These are phyloP conservation scores for Globisporangium okanoganense DNA, from an alignment of 352 stramenopile species.

Conservation along the genomic window DNA sequence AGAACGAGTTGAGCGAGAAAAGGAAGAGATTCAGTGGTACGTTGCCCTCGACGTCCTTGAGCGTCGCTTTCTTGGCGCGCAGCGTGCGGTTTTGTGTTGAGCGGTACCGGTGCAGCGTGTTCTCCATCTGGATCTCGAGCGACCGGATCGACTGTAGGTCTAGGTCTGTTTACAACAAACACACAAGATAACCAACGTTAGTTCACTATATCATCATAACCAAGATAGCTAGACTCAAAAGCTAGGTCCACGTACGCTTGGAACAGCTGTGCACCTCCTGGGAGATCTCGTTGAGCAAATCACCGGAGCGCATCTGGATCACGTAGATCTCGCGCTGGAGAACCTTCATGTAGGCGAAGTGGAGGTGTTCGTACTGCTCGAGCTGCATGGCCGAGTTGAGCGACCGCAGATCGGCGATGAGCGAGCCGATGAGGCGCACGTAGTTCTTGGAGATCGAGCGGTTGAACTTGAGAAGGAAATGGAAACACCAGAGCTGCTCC, in stretches of 20 bases:
- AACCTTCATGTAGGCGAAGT: conserved; percentile 74
- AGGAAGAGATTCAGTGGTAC: conserved; percentile 78
- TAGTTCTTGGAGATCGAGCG: conserved; percentile 67
- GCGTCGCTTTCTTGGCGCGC: conserved; percentile 41
- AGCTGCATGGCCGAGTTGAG: conserved; percentile 81
- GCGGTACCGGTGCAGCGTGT: conserved; percentile 56
- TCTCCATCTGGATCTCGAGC: conserved; percentile 69
- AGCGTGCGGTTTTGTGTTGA: conserved; percentile 53
- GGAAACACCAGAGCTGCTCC: conserved; percentile 75
- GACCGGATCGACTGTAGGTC: conserved; percentile 38
- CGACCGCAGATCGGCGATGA: conserved; percentile 60
- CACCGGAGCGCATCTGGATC: conserved; percentile 61
- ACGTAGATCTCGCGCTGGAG: conserved; percentile 81
- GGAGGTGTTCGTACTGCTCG: conserved; percentile 67
- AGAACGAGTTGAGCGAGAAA: conserved; percentile 84
- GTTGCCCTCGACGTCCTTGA: conserved; percentile 78
- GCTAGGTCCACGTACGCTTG: conserved; percentile 27
- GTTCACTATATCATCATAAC: neutral
- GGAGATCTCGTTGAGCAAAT: conserved; percentile 71
- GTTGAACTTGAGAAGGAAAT: conserved; percentile 67
- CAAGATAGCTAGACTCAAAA: neutral
- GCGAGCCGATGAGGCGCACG: conserved; percentile 52
- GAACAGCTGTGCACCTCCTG: conserved; percentile 46
- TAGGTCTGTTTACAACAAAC: conserved; percentile 25
- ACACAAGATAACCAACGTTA: conserved; percentile 1